Evolutionary conservation across 2,329 filamentous ascomycete species (phyloP).

Genomic region (Teratosphaeria pseudoeucalypti): DNA sequence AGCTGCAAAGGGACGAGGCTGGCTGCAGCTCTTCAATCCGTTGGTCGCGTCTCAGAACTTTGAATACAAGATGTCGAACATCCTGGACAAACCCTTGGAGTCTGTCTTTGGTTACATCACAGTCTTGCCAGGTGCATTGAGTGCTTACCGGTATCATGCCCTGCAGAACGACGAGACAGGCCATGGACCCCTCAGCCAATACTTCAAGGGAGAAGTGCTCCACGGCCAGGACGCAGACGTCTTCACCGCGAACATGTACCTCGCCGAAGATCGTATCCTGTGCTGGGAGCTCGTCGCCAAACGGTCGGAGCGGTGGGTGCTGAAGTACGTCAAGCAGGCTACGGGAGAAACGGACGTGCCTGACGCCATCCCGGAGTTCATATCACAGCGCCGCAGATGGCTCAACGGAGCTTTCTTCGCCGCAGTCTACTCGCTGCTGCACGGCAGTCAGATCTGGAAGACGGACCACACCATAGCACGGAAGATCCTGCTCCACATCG

Average conservation of each 20-base stretch:
- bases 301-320: constrained; percentile 84
- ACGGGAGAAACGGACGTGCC: constrained; percentile 95
- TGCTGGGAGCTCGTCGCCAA: constrained; percentile 97
- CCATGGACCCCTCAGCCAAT: constrained; percentile 89
- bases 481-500: constrained; percentile 85
- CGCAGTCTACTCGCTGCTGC: constrained; percentile 90
- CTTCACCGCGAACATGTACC: constrained; percentile 94
- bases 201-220: constrained; percentile 97
- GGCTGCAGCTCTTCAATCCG: constrained; percentile 77
- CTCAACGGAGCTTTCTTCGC: constrained; percentile 98
- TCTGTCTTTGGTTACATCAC: constrained; percentile 98
- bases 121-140: constrained; percentile 86
- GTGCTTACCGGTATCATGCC: constrained; percentile 90
- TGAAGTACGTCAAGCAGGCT: constrained; percentile 95
- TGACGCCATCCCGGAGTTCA: constrained; percentile 92
- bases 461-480: constrained; percentile 86
- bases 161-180: constrained; percentile 94
- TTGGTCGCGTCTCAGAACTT: constrained; percentile 97
- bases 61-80: constrained; percentile 99
- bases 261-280: constrained; percentile 80
- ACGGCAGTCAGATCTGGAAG: constrained; percentile 83
- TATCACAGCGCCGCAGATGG: constrained; percentile 92
- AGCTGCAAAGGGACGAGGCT: constrained; percentile 82
- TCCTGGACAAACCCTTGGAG: constrained; percentile 92
- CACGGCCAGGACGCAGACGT: constrained; percentile 95